Percentiles rank a stretch among this genome's conserved stretches.
These are phyloP conservation scores for Camptophora hylomeconis DNA, from an alignment of 2,329 filamentous ascomycete genomes.

Conservation along the genomic window DNA sequence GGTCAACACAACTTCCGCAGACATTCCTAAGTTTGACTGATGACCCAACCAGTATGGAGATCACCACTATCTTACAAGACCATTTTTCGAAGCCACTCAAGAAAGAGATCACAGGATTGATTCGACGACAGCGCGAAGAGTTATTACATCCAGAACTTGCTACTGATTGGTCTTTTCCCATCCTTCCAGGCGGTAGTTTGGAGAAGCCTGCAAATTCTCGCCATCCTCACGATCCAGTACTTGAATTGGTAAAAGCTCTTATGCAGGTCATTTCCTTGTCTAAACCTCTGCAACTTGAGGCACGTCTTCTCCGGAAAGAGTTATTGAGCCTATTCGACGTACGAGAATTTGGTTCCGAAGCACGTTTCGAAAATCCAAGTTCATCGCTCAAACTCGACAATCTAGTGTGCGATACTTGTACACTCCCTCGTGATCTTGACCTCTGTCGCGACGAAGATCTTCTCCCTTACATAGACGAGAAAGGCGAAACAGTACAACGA, in stretches of 20 bases:
- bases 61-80: constrained; percentile 58
- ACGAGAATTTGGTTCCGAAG: constrained; percentile 80
- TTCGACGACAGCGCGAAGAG: constrained; percentile 76
- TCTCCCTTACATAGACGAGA: constrained; percentile 38
- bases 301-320: constrained; percentile 76
- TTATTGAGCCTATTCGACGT: constrained; percentile 83
- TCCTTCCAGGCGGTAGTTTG: constrained; percentile 37
- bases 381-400: constrained; percentile 60
- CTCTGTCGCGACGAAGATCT: constrained; percentile 82
- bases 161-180: constrained; percentile 73
- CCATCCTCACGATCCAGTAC: constrained; percentile 53
- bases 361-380: constrained; percentile 76
- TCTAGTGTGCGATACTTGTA: constrained; percentile 81
- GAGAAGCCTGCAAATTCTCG: constrained; percentile 17
- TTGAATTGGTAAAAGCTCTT: constrained; percentile 83
- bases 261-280: constrained; percentile 88
- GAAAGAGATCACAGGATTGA: constrained; percentile 71
- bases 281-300: constrained; percentile 52
- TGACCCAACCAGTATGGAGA: constrained; percentile 46
- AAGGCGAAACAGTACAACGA: constrained; percentile 22
- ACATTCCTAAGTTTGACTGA: constrained; percentile 38
- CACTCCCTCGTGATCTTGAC: constrained; percentile 76
- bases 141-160: constrained; percentile 79
- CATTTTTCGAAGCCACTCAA: constrained; percentile 76
- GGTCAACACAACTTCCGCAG: constrained; percentile 46